These are phyloP conservation scores for Purshia tridentata DNA, from an alignment of 306 rosid genomes.

Conservation along the genomic window DNA sequence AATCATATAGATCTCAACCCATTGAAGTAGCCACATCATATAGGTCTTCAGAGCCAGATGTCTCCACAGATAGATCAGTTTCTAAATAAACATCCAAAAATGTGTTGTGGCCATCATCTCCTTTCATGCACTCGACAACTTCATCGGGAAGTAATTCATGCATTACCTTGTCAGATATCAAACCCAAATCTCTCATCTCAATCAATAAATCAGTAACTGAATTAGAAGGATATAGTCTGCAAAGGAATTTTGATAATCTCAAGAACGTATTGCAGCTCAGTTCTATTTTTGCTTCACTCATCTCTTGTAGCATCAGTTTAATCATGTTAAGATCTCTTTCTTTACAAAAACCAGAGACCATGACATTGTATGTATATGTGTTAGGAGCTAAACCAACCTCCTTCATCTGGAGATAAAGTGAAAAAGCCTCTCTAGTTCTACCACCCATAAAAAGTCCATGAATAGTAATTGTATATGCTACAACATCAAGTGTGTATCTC, in stretches of 20 bases:
- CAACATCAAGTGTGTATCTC: slow-evolving; percentile 43
- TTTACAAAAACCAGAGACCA: slow-evolving; percentile 43
- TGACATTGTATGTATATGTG: slow-evolving; percentile 41
- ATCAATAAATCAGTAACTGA: slow-evolving; percentile 31
- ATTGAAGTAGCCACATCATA: slow-evolving; percentile 45
- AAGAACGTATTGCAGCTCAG: slow-evolving; percentile 42
- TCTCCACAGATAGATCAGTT: slow-evolving; percentile 22
- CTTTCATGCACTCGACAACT: slow-evolving; percentile 15
- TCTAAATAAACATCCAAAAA: slow-evolving; percentile 19
- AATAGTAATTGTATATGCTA: slow-evolving; percentile 49
- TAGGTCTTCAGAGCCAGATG: slow-evolving; percentile 52
- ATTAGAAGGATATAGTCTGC: slow-evolving; percentile 20
- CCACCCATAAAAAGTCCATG: slow-evolving; percentile 52
- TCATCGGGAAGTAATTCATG: slow-evolving; percentile 6
- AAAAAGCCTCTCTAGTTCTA: slow-evolving; percentile 48
- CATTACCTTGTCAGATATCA: slow-evolving; percentile 39
- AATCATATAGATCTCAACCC: slow-evolving; percentile 32
- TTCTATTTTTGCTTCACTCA: slow-evolving; percentile 50
- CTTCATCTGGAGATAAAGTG: slow-evolving; percentile 51
- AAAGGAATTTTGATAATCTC: slow-evolving; percentile 32
- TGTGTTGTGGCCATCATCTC: slow-evolving; percentile 27
- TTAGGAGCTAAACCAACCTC: slow-evolving; percentile 47
- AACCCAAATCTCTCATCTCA: slow-evolving; percentile 53
- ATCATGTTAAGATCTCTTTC: slow-evolving; percentile 37
- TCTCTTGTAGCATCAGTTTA: slow-evolving; percentile 48